Base-by-base conservation (phyloP, 139 green algal species). In the Edaphochlamys debaryana region DNA sequence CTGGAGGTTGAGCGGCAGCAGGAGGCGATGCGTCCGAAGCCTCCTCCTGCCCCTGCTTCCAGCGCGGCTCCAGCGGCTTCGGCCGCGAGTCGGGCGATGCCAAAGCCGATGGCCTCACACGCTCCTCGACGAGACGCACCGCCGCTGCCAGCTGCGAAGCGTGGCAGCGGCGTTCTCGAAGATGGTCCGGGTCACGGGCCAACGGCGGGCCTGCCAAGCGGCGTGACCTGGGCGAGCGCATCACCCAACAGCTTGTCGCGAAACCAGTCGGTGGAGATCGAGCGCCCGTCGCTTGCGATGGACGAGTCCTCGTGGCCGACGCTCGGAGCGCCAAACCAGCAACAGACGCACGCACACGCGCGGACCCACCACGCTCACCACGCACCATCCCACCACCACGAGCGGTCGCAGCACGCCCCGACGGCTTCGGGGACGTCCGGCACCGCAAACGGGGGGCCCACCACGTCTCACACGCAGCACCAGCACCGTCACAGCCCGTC, bases 301-400 rank as follows among this genome's bases (percentile, higher is more conserved):
- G 86, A 90, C 67, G 86, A 89, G 54, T 79, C 79, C 7, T 86
- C 89, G 4, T 92, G 89, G 89, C 89, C 89, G 0, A 87, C 89
- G 1, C 78, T 92, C 15, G 76, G 63, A 0, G 63, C 63, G 22
- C 32, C 37, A 63, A 42, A 2, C 27, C 38, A 58, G 8, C 75
- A 71, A 34, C 66, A 64, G 20, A 32, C 36, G 13, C 68, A 76
- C n/a, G 34, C 29, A 37, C 19, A 15, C 34, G 37, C 30, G 54
- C 38, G 52, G 48, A 25, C 41, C 52, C 62, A 71, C 63, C 71
- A 69, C 1, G 45, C 87, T 2, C 56, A 67, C 13, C 75, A 64
- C 8, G 9, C 1, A 38, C 34, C 42, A 60, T 67, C 37, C 9
- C 72, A 58, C 48, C 74, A 30, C 34, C 41, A 40, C 40, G 37